Evolutionary conservation across 495 filamentous ascomycete species (phyloP).

Genomic region (Venustampulla echinocandica): DNA sequence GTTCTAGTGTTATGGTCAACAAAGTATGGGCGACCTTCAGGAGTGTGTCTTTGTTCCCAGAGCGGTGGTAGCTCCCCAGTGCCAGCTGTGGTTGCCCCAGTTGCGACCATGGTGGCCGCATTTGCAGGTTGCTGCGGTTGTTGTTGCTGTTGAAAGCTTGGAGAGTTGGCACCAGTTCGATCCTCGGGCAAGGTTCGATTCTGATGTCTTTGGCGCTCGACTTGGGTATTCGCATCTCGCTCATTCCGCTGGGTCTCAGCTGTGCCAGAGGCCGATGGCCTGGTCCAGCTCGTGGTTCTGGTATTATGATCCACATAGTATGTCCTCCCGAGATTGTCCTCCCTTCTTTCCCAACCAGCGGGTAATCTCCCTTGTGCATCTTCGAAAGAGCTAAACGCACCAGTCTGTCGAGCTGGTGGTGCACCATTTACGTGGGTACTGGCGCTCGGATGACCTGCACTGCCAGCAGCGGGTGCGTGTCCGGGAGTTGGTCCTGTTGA

Average conservation of each 20-base stretch:
- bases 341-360: constrained; percentile 89
- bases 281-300: constrained; percentile 88
- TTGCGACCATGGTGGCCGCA: constrained; percentile 82
- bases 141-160: constrained; percentile 61
- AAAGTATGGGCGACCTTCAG: constrained; percentile 91
- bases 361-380: constrained; percentile 88
- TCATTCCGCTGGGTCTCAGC: constrained; percentile 68
- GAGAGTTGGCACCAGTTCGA: constrained; percentile 87
- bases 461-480: constrained; percentile 23
- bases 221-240: constrained; percentile 78
- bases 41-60: constrained; percentile 93
- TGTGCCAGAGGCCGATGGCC: constrained; percentile 74
- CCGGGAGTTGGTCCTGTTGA: constrained; percentile 22
- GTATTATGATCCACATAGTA: constrained; percentile 99
- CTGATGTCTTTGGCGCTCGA: constrained; percentile 86
- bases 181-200: constrained; percentile 94
- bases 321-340: constrained; percentile 94
- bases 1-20: constrained; percentile 99
- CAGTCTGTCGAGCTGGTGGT: constrained; percentile 30
- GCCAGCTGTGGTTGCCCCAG: constrained; percentile 87
- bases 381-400: constrained; percentile 84
- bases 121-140: constrained; percentile 41
- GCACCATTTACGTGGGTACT: constrained; percentile 25
- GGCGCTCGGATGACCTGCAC: constrained; percentile 10
- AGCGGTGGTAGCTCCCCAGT: constrained; percentile 91